Conservation (phyloP, 1,284 basidiomycete species). For the Papiliotrema nemorosa region DNA sequence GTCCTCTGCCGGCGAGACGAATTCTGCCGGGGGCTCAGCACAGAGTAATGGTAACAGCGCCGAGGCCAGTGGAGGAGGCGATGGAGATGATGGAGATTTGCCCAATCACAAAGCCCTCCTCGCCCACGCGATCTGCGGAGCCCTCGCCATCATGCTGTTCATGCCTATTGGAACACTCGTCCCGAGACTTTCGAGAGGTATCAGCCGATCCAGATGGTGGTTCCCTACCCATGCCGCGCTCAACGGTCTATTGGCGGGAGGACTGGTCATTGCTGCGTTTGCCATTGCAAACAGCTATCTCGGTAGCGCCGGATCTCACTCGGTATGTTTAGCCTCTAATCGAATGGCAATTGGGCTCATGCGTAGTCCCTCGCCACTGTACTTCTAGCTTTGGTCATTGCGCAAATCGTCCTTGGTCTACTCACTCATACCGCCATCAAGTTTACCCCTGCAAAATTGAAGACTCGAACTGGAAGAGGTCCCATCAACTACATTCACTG, state of each 20-base stretch:
- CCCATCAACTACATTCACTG: conserved; percentile 36
- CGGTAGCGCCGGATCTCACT: not conserved
- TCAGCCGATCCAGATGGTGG: conserved; percentile 54
- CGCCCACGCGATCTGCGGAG: conserved; percentile 57
- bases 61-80: too few relatives aligned
- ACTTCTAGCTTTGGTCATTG: conserved; percentile 60
- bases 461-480: conserved; percentile 21
- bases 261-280: conserved; percentile 55
- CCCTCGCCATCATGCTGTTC: conserved; percentile 58
- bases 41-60: too few relatives aligned
- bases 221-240: conserved; percentile 58
- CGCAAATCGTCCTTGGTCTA: conserved; percentile 59
- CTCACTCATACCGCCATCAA: conserved; percentile 55
- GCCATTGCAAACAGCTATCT: conserved; percentile 19
- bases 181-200: conserved; percentile 58
- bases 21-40: too few relatives aligned
- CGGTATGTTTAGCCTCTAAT: not conserved
- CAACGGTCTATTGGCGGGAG: conserved; percentile 57
- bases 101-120: not conserved
- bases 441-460: not conserved
- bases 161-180: conserved; percentile 60
- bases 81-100: not conserved
- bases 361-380: conserved; percentile 57
- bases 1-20: too few relatives aligned
- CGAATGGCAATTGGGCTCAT: not conserved